Evolutionary conservation across 306 rosid species (phyloP).

Genomic region (Arachis hypogaea): DNA sequence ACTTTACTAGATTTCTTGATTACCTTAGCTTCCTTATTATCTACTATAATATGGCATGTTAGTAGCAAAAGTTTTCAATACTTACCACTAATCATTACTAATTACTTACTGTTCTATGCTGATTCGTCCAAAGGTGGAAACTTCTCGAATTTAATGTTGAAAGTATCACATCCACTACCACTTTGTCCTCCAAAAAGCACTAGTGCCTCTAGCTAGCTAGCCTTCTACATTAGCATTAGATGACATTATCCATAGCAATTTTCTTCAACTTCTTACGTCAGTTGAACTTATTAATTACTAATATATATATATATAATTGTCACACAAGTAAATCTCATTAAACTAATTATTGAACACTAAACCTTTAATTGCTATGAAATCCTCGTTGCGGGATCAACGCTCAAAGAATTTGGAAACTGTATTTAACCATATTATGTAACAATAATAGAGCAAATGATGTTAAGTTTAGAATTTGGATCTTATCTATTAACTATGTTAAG

Average conservation of each 20-base stretch:
- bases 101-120: conserved; percentile 22
- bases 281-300: not conserved
- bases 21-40: no score
- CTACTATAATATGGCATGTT: not conserved
- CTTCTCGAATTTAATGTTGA: conserved; percentile 30
- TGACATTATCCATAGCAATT: conserved; percentile 13
- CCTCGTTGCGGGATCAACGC: no score
- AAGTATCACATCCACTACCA: conserved; percentile 2
- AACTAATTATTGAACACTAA: not conserved
- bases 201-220: not conserved
- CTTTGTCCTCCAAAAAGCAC: conserved; percentile 9
- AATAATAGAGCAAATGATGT: no score
- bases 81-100: conserved; percentile 30
- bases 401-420: no score
- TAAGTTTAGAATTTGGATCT: no score
- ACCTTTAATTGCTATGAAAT: no score
- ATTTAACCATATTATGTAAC: no score
- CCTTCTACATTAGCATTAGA: no score
- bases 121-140: conserved; percentile 17
- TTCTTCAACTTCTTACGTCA: conserved; percentile 1
- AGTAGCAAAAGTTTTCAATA: conserved; percentile 1
- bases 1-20: no score
- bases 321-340: not conserved
- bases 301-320: no score
- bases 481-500: no score